Conservation (phyloP, 2,329 filamentous ascomycete species). For the Dothistroma septosporum region DNA sequence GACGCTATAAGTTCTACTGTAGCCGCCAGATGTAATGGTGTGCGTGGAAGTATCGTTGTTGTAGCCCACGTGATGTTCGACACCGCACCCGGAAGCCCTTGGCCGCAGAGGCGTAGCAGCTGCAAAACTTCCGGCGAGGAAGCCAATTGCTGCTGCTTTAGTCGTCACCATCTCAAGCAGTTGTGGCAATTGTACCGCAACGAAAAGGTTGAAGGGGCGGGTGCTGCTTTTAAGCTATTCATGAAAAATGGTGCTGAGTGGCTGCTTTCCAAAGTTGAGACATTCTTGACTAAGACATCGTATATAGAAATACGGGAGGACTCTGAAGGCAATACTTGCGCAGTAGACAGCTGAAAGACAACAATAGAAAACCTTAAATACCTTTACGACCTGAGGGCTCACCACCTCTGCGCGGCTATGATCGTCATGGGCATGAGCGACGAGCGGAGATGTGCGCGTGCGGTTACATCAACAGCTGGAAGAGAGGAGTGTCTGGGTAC, state of each 20-base stretch:
- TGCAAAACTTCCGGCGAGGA: neutral
- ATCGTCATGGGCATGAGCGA: neutral
- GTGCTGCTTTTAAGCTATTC: too few species aligned
- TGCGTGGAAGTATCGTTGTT: conserved; percentile 17
- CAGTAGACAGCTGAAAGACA: neutral
- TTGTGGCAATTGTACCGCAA: too few species aligned
- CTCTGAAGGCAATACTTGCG: neutral
- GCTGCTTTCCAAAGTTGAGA: neutral
- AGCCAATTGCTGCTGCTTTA: neutral
- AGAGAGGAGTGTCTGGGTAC: neutral
- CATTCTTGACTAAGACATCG: neutral
- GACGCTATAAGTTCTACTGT: conserved; percentile 25
- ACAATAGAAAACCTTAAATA: neutral
- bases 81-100: conserved; percentile 11
- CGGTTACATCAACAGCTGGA: neutral
- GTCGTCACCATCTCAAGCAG: neutral
- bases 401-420: neutral
- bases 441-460: neutral
- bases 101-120: conserved; percentile 3
- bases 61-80: conserved; percentile 17
- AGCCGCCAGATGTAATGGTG: conserved; percentile 17
- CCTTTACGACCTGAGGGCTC: neutral
- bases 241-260: too few species aligned
- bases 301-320: neutral
- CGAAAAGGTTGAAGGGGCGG: too few species aligned